Conservation (phyloP, 768 basidiomycete genomes). For the Mycena haematopus region DNA sequence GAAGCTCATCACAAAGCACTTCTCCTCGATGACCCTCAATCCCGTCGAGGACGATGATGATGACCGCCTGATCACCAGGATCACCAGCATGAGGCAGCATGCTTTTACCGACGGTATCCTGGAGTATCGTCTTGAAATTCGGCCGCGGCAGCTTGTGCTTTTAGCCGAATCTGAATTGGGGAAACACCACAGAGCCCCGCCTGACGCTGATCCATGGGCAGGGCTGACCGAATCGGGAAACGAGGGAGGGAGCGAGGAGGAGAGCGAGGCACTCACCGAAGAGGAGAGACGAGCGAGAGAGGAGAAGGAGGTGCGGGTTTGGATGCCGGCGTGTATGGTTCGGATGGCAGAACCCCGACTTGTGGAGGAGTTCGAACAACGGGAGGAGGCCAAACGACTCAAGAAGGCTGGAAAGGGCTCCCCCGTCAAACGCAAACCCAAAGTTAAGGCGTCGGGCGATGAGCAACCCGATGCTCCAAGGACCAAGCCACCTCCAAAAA, state of each 20-base stretch:
- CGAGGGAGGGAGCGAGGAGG: conserved; percentile 34
- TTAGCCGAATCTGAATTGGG: conserved; percentile 69
- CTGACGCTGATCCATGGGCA: conserved; percentile 56
- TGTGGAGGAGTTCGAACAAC: conserved; percentile 64
- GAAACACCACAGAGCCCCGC: conserved; percentile 58
- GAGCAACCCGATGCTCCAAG: conserved; percentile 11
- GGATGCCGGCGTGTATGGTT: conserved; percentile 87
- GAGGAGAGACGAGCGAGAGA: conserved; percentile 22
- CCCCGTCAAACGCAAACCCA: conserved; percentile 27
- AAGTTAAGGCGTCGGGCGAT: conserved; percentile 1
- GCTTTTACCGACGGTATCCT: conserved; percentile 71
- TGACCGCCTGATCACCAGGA: conserved; percentile 62
- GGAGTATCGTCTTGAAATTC: conserved; percentile 84
- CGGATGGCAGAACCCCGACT: conserved; percentile 68
- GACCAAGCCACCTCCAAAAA: conserved; percentile 1
- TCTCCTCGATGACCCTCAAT: conserved; percentile 53
- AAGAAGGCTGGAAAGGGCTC: conserved; percentile 56
- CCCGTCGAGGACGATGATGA: conserved; percentile 45
- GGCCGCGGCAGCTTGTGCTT: conserved; percentile 68
- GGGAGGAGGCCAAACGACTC: conserved; percentile 51
- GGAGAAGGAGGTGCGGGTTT: conserved; percentile 46
- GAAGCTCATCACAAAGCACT: conserved; percentile 62
- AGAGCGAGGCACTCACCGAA: conserved; percentile 50
- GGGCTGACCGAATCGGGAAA: conserved; percentile 50
- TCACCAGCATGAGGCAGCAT: conserved; percentile 71